Evolutionary conservation across 148 eudicot genomes (phyloP).

Genomic region (Amaranthus hypochondriacus): DNA sequence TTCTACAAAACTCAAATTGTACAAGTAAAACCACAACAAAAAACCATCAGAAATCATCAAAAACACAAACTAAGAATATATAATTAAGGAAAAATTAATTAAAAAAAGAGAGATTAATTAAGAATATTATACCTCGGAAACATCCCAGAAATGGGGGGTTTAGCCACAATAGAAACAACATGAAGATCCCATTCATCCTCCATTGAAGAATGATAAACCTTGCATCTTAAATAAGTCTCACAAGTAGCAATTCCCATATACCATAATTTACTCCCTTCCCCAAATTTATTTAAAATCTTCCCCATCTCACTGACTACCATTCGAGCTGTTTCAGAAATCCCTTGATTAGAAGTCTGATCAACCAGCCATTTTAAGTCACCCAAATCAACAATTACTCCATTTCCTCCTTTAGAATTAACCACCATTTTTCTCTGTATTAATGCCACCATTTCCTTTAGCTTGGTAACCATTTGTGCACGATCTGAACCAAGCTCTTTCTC

Average conservation of each 20-base stretch:
- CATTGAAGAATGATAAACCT: slow-evolving; percentile 76
- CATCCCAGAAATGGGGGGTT: slow-evolving; percentile 52
- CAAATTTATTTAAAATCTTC: slow-evolving; percentile 37
- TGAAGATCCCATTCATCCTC: slow-evolving; percentile 95
- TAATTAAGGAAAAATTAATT: neutral
- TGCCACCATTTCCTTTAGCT: slow-evolving; percentile 44
- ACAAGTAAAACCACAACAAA: too few species aligned
- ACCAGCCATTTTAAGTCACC: slow-evolving; percentile 54
- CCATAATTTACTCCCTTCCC: slow-evolving; percentile 49
- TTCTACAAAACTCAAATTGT: too few species aligned
- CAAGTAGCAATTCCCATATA: slow-evolving; percentile 90
- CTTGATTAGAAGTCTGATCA: slow-evolving; percentile 35
- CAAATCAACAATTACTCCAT: slow-evolving; percentile 58
- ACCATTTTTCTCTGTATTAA: slow-evolving; percentile 43
- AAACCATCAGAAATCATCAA: too few species aligned
- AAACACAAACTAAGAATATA: too few species aligned
- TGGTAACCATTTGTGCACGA: slow-evolving; percentile 20
- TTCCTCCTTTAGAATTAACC: slow-evolving; percentile 19
- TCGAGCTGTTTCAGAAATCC: slow-evolving; percentile 31
- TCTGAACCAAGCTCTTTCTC: slow-evolving; percentile 44
- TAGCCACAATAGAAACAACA: slow-evolving; percentile 72
- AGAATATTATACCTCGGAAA: slow-evolving; percentile 57
- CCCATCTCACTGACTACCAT: slow-evolving; percentile 33
- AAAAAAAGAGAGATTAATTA: neutral
- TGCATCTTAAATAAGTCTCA: slow-evolving; percentile 91